Base-by-base conservation (phyloP, 2,329 filamentous ascomycete species). In the Ophiostoma sp. region DNA sequence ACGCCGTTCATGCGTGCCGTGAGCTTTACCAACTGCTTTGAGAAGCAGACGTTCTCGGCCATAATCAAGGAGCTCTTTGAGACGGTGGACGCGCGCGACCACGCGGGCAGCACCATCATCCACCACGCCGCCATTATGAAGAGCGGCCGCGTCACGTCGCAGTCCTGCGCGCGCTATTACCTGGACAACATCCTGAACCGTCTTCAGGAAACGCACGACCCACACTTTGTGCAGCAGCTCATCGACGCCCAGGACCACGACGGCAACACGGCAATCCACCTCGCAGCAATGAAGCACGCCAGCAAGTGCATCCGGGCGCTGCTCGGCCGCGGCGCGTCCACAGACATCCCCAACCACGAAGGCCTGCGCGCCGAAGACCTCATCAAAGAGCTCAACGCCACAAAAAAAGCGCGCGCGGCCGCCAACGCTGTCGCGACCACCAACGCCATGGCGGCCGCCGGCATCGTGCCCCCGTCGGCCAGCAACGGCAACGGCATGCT, bases 11-110 rank as follows among this genome's bases (percentile, higher is more conserved):
- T 99, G 87, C 89, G 93, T 60, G 91, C 92, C 5, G 93, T 98
- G 68, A 87, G 96, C 76, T 99, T 98, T 78, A 98, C 94, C 63
- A 99, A 99, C 78, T 97, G 95, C 76, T 95, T 89, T 77, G 95
- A 98, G 77, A 96, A 95, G 79, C 87, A 92, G 73, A 93, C 92
- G 0, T 97, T 98, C 79, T 90, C 92, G 0, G 85, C 85, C 36
- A 88, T 99, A 68, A 87, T 97, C 74, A 90, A 90, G 72, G 87
- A 97, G 71, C 84, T 99, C 4, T 87, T 93, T 66, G 86, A 89
- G 49, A 97, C 94, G 0, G 87, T 97, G 52, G 88, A 89, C 67
- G 87, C 87, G 69, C 85, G 90, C 36, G 95, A 99, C 76, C 88
- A 87, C 77, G 89, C 89, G 66, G 90, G 92, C 12, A 90, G 89